Percentiles rank a stretch among this genome's conserved stretches.
These are phyloP conservation scores for Gamarada debralockiae DNA, from an alignment of 495 filamentous ascomycete genomes.

Conservation along the genomic window DNA sequence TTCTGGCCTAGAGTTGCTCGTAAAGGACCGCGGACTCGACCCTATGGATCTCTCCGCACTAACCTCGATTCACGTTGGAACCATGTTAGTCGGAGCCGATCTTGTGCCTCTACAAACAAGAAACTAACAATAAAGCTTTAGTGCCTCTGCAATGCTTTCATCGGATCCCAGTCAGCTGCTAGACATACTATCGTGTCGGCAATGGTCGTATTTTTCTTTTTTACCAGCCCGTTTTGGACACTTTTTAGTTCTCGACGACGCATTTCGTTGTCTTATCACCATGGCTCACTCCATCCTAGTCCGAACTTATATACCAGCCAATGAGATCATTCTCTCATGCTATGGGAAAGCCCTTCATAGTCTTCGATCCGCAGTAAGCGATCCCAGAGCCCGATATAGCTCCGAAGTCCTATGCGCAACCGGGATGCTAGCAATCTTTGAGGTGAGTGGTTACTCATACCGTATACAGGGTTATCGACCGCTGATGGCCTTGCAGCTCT, in stretches of 20 bases:
- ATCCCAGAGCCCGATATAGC: constrained; percentile 8
- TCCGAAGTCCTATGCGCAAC: constrained; percentile 29
- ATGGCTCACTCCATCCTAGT: constrained; percentile 9
- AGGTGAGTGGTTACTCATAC: constrained; percentile 11
- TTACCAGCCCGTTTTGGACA: constrained; percentile 11
- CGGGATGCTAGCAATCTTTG: constrained; percentile 21
- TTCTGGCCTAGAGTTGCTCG: constrained; percentile 11
- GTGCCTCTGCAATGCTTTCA: constrained; percentile 1
- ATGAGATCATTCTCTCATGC: neutral
- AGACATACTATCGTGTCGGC: constrained; percentile 11
- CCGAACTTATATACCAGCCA: neutral
- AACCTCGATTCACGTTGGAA: constrained; percentile 10
- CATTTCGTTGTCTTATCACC: constrained; percentile 15
- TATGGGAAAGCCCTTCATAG: constrained; percentile 25
- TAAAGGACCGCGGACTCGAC: constrained; percentile 8
- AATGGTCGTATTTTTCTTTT: constrained; percentile 12
- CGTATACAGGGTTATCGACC: neutral
- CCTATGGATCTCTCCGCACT: constrained; percentile 11
- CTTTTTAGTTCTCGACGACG: constrained; percentile 7
- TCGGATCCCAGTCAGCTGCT: constrained; percentile 7
- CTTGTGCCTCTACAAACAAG: neutral
- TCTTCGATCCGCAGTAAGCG: constrained; percentile 23
- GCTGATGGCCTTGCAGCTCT: constrained; percentile 3
- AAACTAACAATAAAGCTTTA: too few species aligned
- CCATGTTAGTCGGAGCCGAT: neutral